Evolutionary conservation across 805 yeast species (phyloP).

Genomic region (Barnettozyma sp.): DNA sequence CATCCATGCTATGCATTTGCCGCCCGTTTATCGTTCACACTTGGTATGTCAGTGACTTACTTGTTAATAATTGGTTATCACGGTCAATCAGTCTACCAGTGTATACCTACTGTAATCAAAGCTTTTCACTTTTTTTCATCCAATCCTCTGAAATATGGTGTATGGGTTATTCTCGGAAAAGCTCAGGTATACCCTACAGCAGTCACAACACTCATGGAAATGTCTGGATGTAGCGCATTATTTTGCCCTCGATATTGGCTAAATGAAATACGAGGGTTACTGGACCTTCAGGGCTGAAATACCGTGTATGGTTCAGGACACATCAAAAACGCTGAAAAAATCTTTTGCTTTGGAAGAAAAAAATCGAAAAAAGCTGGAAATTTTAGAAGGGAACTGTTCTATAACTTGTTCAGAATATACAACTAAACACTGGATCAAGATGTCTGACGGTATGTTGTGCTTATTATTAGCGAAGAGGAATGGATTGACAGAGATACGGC

Average conservation of each 20-base stretch:
- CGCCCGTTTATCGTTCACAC: too few species aligned
- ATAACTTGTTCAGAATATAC: too few species aligned
- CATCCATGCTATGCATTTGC: too few species aligned
- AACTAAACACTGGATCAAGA: conserved; percentile 16
- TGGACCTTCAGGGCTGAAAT: too few species aligned
- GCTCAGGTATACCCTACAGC: too few species aligned
- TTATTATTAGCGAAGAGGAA: background rate
- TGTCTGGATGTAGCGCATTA: too few species aligned
- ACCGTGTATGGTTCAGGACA: conserved; percentile 10
- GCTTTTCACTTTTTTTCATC: conserved; percentile 12
- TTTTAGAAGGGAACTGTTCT: too few species aligned
- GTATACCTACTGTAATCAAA: too few species aligned
- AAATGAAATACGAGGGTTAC: too few species aligned
- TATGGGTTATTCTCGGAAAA: conserved; percentile 5
- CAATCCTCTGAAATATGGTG: conserved; percentile 3
- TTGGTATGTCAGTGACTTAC: conserved; percentile 5
- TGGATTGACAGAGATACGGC: too few species aligned
- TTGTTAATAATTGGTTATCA: conserved; percentile 6
- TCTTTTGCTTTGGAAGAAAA: conserved; percentile 4
- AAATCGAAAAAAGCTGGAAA: too few species aligned
- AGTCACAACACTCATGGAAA: background rate
- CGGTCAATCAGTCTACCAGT: background rate
- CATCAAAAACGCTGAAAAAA: conserved; percentile 9
- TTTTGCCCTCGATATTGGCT: too few species aligned
- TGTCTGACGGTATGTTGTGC: conserved; percentile 28